Base-by-base conservation (phyloP, 2,329 filamentous ascomycete species). In the Colletotrichum tropicale region DNA sequence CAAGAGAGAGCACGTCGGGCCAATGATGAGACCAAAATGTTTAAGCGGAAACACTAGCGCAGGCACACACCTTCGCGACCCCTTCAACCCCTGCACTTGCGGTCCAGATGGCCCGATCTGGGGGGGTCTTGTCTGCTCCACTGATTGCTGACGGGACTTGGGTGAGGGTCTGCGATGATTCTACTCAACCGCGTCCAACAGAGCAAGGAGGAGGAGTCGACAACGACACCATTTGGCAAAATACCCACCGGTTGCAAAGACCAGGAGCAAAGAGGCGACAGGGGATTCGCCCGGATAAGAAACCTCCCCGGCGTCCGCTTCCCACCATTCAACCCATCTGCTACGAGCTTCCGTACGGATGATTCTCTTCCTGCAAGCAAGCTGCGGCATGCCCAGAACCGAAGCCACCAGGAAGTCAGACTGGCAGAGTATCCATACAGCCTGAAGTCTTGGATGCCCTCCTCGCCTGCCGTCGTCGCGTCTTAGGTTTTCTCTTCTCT, bases 21-120 rank as follows among this genome's bases (percentile, higher is more conserved):
- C 70, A 69, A 71, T 66, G 30, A 62, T 2, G n/a, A 64, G 30
- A 28, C 30, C 56, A 58, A 28, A n/a, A 70, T 26, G 69, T 48
- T 68, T 64, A 78, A 74, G 70, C 61, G 56, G 76, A 78, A 78
- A 78, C 77, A 78, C 77, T 78, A 78, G 77, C 68, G 76, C 76
- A 76, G 68, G 77, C 70, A 77, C 77, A 52, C 60, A 43, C 61
- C 66, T 66, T 32, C 60, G 21, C 34, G 65, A 55, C 73, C 61
- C 67, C 56, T 66, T 24, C 30, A 43, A 56, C 52, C 76, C 76
- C 66, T 70, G 69, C 55, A 34, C 38, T 26, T 21, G n/a, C 36
- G 61, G 66, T 61, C 70, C 70, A 75, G 74, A 70, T 77, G 74
- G 76, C 66, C 66, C 74, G 67, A 70, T 70, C 70, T 71, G 66